Conservation (phyloP, 257 asterid genomes). For the Ocimum tenuiflorum region DNA sequence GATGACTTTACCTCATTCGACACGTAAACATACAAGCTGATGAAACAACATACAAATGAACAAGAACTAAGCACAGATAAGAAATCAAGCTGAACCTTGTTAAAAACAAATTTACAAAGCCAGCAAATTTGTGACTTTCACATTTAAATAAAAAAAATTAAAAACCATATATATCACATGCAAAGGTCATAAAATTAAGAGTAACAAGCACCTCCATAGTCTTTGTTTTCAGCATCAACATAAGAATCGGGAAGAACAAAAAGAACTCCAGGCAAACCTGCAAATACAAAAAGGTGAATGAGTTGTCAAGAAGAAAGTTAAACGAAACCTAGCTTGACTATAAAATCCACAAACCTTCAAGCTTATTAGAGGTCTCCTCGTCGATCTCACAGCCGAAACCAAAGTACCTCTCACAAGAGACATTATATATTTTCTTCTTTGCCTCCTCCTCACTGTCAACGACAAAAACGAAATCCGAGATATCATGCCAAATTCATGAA, state of each 20-base stretch:
- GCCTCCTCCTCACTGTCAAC: conserved; percentile 79
- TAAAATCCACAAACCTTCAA: conserved; percentile 59
- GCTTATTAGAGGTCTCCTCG: conserved; percentile 93
- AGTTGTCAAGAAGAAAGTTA: not conserved
- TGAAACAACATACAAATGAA: too few relatives aligned
- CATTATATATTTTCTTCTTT: conserved; percentile 78
- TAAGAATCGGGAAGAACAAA: conserved; percentile 98
- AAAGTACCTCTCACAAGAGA: conserved; percentile 83
- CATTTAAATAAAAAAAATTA: not conserved
- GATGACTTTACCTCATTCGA: not conserved
- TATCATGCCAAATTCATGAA: not conserved
- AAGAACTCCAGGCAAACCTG: conserved; percentile 92
- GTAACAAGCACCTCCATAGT: conserved; percentile 67
- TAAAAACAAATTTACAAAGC: not conserved
- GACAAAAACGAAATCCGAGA: not conserved
- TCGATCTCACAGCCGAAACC: conserved; percentile 97
- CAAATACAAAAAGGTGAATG: not conserved
- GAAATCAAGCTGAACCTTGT: not conserved
- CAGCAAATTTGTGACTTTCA: not conserved
- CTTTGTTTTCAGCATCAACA: conserved; percentile 95
- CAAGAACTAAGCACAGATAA: too few relatives aligned
- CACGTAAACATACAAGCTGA: not conserved
- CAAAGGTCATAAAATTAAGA: not conserved
- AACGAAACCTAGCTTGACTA: not conserved
- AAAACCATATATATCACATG: not conserved